These are phyloP conservation scores for Leucaena leucocephala DNA, from an alignment of 306 rosid genomes.

Conservation along the genomic window DNA sequence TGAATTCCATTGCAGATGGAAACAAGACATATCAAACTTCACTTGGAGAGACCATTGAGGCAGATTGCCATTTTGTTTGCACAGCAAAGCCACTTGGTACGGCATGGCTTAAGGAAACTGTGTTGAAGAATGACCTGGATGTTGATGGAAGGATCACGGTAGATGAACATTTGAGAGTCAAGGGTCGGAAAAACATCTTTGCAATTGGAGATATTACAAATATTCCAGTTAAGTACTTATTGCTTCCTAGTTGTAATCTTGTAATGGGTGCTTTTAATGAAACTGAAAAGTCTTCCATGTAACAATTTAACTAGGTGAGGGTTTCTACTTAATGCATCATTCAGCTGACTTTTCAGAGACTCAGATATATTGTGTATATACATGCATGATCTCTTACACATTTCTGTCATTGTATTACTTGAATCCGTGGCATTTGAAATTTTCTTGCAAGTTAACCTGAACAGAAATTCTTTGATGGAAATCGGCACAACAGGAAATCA, in stretches of 20 bases:
- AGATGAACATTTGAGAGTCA: conserved; percentile 66
- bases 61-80: conserved; percentile 77
- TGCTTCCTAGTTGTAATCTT: conserved; percentile 15
- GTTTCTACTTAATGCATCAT: not conserved
- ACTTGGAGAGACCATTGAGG: conserved; percentile 56
- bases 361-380: not conserved
- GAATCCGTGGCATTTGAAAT: not conserved
- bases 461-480: conserved; percentile 27
- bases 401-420: conserved; percentile 23
- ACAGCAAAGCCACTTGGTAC: conserved; percentile 60
- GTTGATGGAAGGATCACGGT: conserved; percentile 64
- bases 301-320: not conserved
- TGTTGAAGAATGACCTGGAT: conserved; percentile 56
- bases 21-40: conserved; percentile 58
- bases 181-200: conserved; percentile 59
- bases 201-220: conserved; percentile 90
- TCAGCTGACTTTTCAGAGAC: not conserved
- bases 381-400: conserved; percentile 28
- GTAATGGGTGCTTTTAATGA: not conserved
- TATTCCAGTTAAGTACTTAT: conserved; percentile 61
- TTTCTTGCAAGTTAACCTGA: conserved; percentile 24
- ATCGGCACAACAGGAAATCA: conserved; percentile 60
- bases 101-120: conserved; percentile 71
- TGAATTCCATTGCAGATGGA: conserved; percentile 46
- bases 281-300: not conserved